Evolutionary conservation across 495 filamentous ascomycete species (phyloP).

Genomic region (Aspergillus bertholletiae): DNA sequence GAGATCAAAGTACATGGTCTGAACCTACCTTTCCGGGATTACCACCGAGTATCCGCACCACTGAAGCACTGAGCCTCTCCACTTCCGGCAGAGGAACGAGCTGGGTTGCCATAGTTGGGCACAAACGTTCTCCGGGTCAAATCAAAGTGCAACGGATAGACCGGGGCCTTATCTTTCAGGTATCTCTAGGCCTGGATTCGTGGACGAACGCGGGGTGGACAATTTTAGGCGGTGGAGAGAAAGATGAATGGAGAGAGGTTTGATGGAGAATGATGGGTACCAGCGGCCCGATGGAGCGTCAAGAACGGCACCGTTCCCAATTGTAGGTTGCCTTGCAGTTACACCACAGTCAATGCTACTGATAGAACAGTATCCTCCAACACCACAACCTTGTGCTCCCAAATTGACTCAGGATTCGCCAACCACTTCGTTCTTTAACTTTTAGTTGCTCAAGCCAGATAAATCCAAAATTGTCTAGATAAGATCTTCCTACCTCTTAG

Average conservation of each 20-base stretch:
- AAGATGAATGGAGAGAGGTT: not conserved
- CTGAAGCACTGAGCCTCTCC: constrained; percentile 59
- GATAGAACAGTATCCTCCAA: not conserved
- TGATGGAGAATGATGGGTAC: not conserved
- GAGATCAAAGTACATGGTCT: not conserved
- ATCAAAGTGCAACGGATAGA: not conserved
- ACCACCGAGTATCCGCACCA: constrained; percentile 73
- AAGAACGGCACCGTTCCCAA: too few species aligned
- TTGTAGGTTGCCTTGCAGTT: too few species aligned
- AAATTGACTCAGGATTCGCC: not conserved
- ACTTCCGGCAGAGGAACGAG: constrained; percentile 58
- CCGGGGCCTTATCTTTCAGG: constrained; percentile 1
- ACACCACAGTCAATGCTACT: not conserved
- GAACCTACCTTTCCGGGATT: constrained; percentile 70
- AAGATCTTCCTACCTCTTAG: not conserved
- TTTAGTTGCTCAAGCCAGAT: not conserved
- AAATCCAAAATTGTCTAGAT: not conserved
- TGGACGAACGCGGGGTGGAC: not conserved
- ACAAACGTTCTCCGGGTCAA: not conserved
- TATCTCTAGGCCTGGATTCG: not conserved
- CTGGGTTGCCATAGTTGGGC: constrained; percentile 39
- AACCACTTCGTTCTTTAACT: not conserved
- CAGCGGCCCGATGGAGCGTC: not conserved
- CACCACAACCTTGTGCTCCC: not conserved
- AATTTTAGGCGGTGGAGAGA: not conserved